Conservation (phyloP, 768 basidiomycete genomes). For the Naganishia vaughanmartiniae region DNA sequence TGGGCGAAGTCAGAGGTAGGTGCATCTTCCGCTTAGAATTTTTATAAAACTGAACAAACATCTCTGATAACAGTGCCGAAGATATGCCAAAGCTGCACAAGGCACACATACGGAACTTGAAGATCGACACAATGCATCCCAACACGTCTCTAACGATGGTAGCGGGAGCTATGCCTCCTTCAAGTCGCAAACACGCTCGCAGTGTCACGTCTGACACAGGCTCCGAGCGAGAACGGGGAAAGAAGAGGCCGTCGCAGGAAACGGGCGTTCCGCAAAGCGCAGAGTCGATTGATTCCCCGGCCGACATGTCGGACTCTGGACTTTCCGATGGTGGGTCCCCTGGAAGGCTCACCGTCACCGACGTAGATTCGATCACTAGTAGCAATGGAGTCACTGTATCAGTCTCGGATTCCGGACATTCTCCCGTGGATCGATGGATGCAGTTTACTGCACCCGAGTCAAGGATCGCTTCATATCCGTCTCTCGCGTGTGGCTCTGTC, state of each 20-base stretch:
- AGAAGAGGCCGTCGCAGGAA: slow-evolving; percentile 12
- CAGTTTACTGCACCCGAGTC: slow-evolving; percentile 19
- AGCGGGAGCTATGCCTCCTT: slow-evolving; percentile 26
- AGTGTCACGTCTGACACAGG: slow-evolving; percentile 5
- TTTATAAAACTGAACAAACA: background rate
- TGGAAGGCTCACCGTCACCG: too few relatives aligned
- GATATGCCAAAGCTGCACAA: slow-evolving; percentile 33
- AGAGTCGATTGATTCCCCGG: slow-evolving; percentile 1
- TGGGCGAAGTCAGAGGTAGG: slow-evolving; percentile 32
- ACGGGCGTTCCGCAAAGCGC: background rate
- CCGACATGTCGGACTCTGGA: slow-evolving; percentile 24
- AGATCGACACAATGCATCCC: slow-evolving; percentile 24
- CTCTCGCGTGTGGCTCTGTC: slow-evolving; percentile 1
- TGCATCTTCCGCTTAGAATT: too few relatives aligned
- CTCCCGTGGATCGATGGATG: slow-evolving; percentile 22
- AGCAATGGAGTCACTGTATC: background rate
- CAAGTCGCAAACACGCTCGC: background rate
- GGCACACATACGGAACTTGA: slow-evolving; percentile 21
- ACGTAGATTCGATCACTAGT: background rate
- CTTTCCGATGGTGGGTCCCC: slow-evolving; percentile 16
- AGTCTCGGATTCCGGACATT: background rate
- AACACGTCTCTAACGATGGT: slow-evolving; percentile 27
- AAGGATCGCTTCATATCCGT: background rate
- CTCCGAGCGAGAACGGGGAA: slow-evolving; percentile 17
- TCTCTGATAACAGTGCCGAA: slow-evolving; percentile 18